Conservation (phyloP, 768 basidiomycete genomes). For the Amanita thiersii region DNA sequence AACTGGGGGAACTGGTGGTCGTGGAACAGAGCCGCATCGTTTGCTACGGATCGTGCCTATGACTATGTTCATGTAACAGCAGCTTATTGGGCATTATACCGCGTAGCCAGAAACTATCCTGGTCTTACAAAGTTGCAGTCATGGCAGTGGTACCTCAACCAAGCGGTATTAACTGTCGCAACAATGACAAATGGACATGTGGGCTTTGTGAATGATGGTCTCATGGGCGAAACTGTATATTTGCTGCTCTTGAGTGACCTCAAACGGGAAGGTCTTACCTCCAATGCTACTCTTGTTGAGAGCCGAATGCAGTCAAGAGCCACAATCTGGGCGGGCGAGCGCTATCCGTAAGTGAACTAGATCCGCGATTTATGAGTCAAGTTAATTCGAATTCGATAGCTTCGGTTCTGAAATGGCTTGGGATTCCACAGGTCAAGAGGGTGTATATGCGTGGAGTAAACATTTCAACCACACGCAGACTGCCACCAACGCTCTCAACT, state of each 20-base stretch:
- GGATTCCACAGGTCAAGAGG: no score
- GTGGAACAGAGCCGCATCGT: no score
- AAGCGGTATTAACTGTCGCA: conserved; percentile 39
- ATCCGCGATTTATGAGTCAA: no score
- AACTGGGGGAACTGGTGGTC: no score
- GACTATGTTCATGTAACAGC: conserved; percentile 43
- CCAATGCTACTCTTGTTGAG: conserved; percentile 39
- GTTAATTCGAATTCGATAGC: no score
- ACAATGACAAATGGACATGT: conserved; percentile 38
- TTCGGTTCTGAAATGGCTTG: no score
- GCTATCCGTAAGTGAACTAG: conserved; percentile 37
- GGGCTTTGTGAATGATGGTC: conserved; percentile 36
- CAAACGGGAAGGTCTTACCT: conserved; percentile 40
- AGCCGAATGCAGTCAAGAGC: conserved; percentile 38
- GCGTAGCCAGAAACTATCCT: conserved; percentile 51
- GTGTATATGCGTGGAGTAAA: no score
- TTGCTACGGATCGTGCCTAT: conserved; percentile 44
- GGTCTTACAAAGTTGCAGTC: conserved; percentile 33
- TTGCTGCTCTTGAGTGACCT: conserved; percentile 39
- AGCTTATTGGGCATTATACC: conserved; percentile 50
- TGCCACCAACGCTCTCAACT: no score
- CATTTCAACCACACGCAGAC: no score
- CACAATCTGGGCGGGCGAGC: conserved; percentile 35
- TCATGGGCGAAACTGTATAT: conserved; percentile 53
- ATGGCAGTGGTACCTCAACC: conserved; percentile 53